Percentiles rank a stretch among this genome's conserved stretches.
phyloP scores from a whole-genome alignment of 2,329 filamentous ascomycete species.

The Pseudogymnoascus sp. region DNA sequence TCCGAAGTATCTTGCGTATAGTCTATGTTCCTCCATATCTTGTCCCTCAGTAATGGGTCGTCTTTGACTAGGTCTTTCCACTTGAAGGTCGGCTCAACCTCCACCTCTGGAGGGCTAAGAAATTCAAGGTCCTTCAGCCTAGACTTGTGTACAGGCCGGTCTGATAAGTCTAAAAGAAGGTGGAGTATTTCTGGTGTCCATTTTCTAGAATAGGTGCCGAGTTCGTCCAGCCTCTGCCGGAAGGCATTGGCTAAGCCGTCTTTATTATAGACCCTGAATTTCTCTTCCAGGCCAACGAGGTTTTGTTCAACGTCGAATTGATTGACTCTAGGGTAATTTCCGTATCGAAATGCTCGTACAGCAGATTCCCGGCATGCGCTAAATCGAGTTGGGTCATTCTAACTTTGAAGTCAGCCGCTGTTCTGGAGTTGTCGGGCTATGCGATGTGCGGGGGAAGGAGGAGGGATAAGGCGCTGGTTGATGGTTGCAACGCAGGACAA shows the following conservation, averaged over 20 bases:
- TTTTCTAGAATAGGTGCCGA: constrained; percentile 47
- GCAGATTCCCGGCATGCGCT: constrained; percentile 41
- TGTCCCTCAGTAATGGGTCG: constrained; percentile 62
- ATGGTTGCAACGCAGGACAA: not conserved
- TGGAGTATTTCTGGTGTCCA: constrained; percentile 75
- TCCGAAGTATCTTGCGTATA: constrained; percentile 59
- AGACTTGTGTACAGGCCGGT: constrained; percentile 67
- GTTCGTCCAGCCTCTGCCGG: constrained; percentile 47
- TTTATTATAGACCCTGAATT: constrained; percentile 71
- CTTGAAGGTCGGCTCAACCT: constrained; percentile 45
- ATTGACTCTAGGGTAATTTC: constrained; percentile 59
- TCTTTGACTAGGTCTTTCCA: constrained; percentile 76
- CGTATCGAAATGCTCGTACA: constrained; percentile 44
- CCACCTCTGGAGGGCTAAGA: constrained; percentile 39
- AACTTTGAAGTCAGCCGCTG: constrained; percentile 15
- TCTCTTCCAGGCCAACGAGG: constrained; percentile 71
- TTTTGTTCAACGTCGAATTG: constrained; percentile 63
- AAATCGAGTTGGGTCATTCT: constrained; percentile 33
- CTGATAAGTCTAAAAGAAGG: constrained; percentile 71
- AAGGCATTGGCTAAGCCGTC: constrained; percentile 72
- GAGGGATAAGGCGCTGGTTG: not conserved
- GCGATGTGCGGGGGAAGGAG: not conserved
- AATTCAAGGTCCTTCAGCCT: constrained; percentile 55
- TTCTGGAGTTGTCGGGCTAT: not conserved
- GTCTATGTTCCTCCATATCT: constrained; percentile 64